Evolutionary conservation across 2,329 filamentous ascomycete species (phyloP).

Genomic region (Elsinoe ampelina): DNA sequence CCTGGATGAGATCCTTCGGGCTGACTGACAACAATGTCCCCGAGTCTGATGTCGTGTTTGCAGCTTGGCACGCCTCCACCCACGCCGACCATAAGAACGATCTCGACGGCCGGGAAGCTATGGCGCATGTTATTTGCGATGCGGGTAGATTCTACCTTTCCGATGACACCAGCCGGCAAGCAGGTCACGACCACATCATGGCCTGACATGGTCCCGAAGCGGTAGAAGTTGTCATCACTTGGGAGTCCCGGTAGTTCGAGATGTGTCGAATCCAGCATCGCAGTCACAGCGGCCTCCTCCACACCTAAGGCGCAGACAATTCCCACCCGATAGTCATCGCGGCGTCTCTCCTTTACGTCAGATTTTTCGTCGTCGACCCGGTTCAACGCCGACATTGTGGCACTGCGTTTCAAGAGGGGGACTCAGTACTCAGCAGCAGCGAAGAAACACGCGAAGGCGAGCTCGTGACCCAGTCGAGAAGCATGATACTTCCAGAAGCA

Average conservation of each 20-base stretch:
- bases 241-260: not conserved
- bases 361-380: too few species aligned
- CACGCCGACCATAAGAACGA: conserved; percentile 21
- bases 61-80: conserved; percentile 19
- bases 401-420: too few species aligned
- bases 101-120: conserved; percentile 14
- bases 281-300: conserved; percentile 17
- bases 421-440: too few species aligned
- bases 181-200: conserved; percentile 18
- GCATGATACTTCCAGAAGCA: too few species aligned
- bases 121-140: conserved; percentile 16
- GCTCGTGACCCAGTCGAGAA: too few species aligned
- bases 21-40: conserved; percentile 23
- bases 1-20: conserved; percentile 16
- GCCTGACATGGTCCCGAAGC: conserved; percentile 12
- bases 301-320: conserved; percentile 19
- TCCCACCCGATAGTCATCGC: conserved; percentile 13
- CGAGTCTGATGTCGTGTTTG: conserved; percentile 21
- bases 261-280: conserved; percentile 17
- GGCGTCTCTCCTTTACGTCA: not conserved
- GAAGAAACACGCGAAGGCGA: too few species aligned
- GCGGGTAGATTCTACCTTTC: conserved; percentile 14
- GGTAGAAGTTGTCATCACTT: conserved; percentile 13
- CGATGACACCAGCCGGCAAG: conserved; percentile 16
- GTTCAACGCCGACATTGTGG: too few species aligned